A percentile compares a stretch with the other conserved stretches of the same genome.
Conservation (phyloP, 2,329 filamentous ascomycete species). For the Neopestalotiopsis clavispora region DNA sequence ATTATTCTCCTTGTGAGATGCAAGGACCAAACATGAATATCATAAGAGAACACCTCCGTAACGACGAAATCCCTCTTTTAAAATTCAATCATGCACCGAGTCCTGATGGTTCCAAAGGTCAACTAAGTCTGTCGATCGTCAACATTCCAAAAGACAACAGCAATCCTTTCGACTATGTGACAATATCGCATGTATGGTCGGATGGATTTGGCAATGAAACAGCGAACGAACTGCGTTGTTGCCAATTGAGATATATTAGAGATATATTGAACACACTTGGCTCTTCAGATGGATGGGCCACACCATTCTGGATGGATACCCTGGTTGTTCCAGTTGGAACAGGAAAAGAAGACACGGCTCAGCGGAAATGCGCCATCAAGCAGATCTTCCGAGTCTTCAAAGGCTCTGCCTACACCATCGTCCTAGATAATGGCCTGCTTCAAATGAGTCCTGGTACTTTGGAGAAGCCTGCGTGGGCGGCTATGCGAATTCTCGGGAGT, state of each 20-base stretch:
- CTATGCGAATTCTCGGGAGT: slow-evolving; percentile 11
- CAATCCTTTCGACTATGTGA: background rate
- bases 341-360: background rate
- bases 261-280: background rate
- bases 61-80: background rate
- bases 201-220: slow-evolving; percentile 13
- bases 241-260: background rate
- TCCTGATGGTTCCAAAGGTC: background rate
- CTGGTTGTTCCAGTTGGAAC: slow-evolving; percentile 3
- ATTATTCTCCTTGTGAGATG: background rate
- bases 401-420: slow-evolving; percentile 1
- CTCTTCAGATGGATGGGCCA: background rate
- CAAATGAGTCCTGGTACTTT: background rate
- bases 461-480: background rate
- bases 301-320: slow-evolving; percentile 17
- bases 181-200: slow-evolving; percentile 17
- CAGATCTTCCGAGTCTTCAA: slow-evolving; percentile 13
- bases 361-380: background rate
- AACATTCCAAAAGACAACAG: background rate
- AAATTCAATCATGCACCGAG: background rate
- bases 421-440: slow-evolving; percentile 4
- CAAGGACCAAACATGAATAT: background rate
- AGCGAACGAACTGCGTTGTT: background rate
- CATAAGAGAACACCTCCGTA: background rate
- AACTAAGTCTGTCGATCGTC: background rate